Base-by-base conservation (phyloP, 1,284 basidiomycete genomes). In the Amylostereum chailletii region DNA sequence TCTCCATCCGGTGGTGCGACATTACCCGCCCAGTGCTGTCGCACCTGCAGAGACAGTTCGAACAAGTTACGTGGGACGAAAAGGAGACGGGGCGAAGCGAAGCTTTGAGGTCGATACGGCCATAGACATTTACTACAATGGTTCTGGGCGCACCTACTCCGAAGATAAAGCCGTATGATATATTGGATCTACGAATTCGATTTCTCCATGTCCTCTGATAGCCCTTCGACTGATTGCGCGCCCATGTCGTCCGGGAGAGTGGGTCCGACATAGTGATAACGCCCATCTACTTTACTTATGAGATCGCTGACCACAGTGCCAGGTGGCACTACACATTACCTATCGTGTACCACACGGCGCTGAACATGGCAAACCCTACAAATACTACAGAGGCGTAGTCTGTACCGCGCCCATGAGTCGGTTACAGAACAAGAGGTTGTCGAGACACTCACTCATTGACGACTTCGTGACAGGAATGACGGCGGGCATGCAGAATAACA, bases 351-450 rank as follows among this genome's bases (percentile, higher is more conserved):
- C 79, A 82, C n/a, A 67, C 63, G 0, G 68, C 71, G 45, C 76
- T 77, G 39, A 83, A 69, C 8, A 62, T 55, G 3, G 64, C 75
- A 54, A 82, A 81, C 1, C 76, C 79, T 36, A 81, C 71, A 51
- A 81, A 82, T 26, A 83, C 79, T 5, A 77, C 78, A 19, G 77
- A 79, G 5, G 73, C 79, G 55, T 78, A 80, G 62, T 79, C 77
- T 80, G 51, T 11, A 41, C 30, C 39, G 11, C 19, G 27, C 3
- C 26, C 11, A 34, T 36, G 29, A 48, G 8, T 8, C 30, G 41
- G 7, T 33, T 34, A 46, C 26, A 48, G 31, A 40, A 10, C 11
- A 5, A 48, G 53, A 48, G 38, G 38, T 33, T 2, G 26, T 0
- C 11, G 19, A 10, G 10, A 41, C 19, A 64, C 70, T 42, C 53